These are phyloP conservation scores for Kurtzmaniella quercitrusa DNA, from an alignment of 1,139 yeast species.

Conservation along the genomic window DNA sequence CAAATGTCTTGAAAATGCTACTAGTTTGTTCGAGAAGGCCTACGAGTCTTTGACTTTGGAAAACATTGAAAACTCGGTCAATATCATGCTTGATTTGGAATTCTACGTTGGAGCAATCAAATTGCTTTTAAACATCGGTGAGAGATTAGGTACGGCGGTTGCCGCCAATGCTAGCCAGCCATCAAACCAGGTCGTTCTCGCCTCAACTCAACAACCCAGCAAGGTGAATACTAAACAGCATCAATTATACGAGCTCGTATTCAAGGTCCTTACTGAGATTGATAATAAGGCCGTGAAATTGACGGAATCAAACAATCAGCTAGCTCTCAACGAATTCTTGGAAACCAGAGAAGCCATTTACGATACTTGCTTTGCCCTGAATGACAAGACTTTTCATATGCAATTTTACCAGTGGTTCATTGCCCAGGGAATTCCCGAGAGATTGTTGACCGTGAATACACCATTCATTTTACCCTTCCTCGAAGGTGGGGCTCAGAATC, in stretches of 20 bases:
- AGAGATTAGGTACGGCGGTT: slow-evolving; percentile 48
- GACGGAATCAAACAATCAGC: slow-evolving; percentile 39
- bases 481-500: slow-evolving; percentile 64
- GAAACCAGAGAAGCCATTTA: slow-evolving; percentile 71
- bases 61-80: slow-evolving; percentile 74
- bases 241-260: slow-evolving; percentile 67
- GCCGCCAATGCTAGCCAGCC: slow-evolving; percentile 6
- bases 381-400: slow-evolving; percentile 83
- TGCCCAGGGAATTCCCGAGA: slow-evolving; percentile 68
- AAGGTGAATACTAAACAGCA: slow-evolving; percentile 35
- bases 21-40: slow-evolving; percentile 72
- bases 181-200: slow-evolving; percentile 5
- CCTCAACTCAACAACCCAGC: slow-evolving; percentile 9
- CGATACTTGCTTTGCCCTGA: slow-evolving; percentile 64
- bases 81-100: slow-evolving; percentile 71
- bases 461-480: slow-evolving; percentile 76
- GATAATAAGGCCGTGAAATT: slow-evolving; percentile 63
- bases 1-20: slow-evolving; percentile 71
- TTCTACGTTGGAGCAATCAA: slow-evolving; percentile 85
- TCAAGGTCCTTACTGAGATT: slow-evolving; percentile 65
- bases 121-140: slow-evolving; percentile 73
- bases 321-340: slow-evolving; percentile 49
- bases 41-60: slow-evolving; percentile 75
- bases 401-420: slow-evolving; percentile 93
- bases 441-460: slow-evolving; percentile 74